Evolutionary conservation across 2,329 filamentous ascomycete genomes (phyloP).

Genomic region (Colletotrichum melonis): DNA sequence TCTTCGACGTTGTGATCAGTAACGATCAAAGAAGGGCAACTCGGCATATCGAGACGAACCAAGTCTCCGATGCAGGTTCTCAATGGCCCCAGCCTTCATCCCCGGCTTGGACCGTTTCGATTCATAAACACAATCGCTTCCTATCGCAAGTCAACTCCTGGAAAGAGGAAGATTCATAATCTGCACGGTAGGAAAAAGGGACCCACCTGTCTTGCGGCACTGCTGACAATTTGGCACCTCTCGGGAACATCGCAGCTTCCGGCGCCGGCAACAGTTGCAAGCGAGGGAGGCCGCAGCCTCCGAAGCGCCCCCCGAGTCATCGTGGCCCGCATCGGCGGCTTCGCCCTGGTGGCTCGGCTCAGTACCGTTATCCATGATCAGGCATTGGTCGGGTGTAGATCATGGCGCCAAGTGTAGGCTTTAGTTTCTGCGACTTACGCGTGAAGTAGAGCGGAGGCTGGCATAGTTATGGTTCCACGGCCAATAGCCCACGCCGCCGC

Average conservation of each 20-base stretch:
- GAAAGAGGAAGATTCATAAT: not conserved
- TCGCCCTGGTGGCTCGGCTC: constrained; percentile 34
- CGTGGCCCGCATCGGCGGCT: constrained; percentile 40
- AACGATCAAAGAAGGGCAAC: not conserved
- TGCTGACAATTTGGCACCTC: constrained; percentile 46
- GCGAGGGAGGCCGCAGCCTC: constrained; percentile 55
- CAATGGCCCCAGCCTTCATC: constrained; percentile 40
- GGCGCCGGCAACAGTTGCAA: constrained; percentile 42
- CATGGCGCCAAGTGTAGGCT: not conserved
- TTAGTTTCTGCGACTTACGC: not conserved
- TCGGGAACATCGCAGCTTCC: constrained; percentile 49
- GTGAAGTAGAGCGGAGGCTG: not conserved
- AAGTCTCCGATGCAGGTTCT: constrained; percentile 38
- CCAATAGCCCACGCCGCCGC: not conserved
- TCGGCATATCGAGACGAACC: constrained; percentile 28
- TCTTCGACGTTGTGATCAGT: constrained; percentile 25
- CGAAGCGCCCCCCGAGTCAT: constrained; percentile 49
- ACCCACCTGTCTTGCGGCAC: constrained; percentile 43
- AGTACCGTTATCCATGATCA: not conserved
- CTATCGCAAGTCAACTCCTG: constrained; percentile 4
- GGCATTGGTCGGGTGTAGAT: not conserved
- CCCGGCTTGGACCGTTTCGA: constrained; percentile 40
- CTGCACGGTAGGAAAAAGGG: constrained; percentile 25
- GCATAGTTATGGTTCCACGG: constrained; percentile 3
- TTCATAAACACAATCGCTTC: constrained; percentile 38